phyloP scores from a whole-genome alignment of 345 rosid genomes.

The Citrus maxima region DNA sequence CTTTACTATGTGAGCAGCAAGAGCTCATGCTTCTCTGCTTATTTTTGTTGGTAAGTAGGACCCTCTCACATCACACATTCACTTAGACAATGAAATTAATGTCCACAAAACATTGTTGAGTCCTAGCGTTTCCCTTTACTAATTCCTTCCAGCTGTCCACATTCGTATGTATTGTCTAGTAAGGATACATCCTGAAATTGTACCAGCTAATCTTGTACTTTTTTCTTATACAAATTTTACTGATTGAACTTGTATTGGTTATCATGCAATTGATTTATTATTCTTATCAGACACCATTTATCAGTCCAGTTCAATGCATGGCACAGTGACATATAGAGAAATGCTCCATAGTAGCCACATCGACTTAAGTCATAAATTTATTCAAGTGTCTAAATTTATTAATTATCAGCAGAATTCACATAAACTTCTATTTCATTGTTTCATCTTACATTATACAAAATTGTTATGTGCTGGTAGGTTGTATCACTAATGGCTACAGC shows the following conservation, averaged over 20 bases:
- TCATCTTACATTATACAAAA: neutral
- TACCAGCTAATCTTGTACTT: neutral
- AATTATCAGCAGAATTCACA: neutral
- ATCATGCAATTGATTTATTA: neutral
- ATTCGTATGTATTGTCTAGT: neutral
- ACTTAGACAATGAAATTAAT: neutral
- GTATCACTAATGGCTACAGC: slow-evolving; percentile 77
- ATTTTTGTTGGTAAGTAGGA: neutral
- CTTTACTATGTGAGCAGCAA: neutral
- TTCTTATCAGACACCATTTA: neutral
- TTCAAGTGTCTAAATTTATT: neutral
- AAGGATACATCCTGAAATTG: neutral
- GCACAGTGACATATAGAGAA: too few relatives aligned
- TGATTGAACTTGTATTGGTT: neutral
- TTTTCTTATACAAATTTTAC: neutral
- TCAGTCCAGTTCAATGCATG: neutral
- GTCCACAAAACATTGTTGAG: neutral
- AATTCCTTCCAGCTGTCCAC: neutral
- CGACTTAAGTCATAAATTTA: neutral
- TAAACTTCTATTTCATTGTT: neutral
- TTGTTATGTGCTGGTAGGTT: slow-evolving; percentile 43
- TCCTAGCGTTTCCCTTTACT: neutral
- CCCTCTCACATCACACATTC: neutral
- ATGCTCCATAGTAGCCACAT: neutral
- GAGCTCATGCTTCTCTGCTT: neutral